Conservation (phyloP, 2,329 filamentous ascomycete species). For the Alternaria angustiovoidea region DNA sequence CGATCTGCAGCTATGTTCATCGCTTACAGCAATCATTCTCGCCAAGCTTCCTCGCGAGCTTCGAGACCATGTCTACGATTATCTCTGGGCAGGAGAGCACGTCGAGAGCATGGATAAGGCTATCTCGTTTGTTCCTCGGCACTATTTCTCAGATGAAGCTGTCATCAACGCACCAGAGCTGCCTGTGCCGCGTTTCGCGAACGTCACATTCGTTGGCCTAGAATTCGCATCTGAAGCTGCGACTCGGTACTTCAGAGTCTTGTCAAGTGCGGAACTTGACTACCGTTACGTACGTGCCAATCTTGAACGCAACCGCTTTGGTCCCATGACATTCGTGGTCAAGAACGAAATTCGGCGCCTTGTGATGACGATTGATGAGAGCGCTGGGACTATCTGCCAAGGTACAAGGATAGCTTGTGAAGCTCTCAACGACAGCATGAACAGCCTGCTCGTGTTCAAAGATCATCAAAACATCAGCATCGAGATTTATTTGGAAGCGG, state of each 20-base stretch:
- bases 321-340: not conserved
- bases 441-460: constrained; percentile 16
- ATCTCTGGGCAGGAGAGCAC: constrained; percentile 6
- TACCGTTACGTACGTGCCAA: constrained; percentile 8
- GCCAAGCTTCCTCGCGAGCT: constrained; percentile 14
- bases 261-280: constrained; percentile 7
- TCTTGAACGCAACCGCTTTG: constrained; percentile 11
- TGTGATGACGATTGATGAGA: not conserved
- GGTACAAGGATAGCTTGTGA: not conserved
- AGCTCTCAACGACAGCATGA: constrained; percentile 8
- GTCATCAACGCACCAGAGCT: not conserved
- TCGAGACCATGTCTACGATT: constrained; percentile 12
- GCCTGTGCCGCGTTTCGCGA: constrained; percentile 10
- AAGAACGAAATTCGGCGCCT: constrained; percentile 7
- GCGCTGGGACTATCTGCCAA: not conserved
- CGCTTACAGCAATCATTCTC: constrained; percentile 1
- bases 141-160: not conserved
- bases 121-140: not conserved
- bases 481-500: constrained; percentile 4
- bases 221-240: constrained; percentile 13
- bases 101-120: constrained; percentile 3
- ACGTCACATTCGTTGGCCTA: constrained; percentile 5
- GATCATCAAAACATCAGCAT: constrained; percentile 1
- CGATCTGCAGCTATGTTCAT: not conserved
- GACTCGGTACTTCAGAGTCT: constrained; percentile 9